These are phyloP conservation scores for Ziziphus jujuba DNA, from an alignment of 306 rosid genomes.

Conservation along the genomic window DNA sequence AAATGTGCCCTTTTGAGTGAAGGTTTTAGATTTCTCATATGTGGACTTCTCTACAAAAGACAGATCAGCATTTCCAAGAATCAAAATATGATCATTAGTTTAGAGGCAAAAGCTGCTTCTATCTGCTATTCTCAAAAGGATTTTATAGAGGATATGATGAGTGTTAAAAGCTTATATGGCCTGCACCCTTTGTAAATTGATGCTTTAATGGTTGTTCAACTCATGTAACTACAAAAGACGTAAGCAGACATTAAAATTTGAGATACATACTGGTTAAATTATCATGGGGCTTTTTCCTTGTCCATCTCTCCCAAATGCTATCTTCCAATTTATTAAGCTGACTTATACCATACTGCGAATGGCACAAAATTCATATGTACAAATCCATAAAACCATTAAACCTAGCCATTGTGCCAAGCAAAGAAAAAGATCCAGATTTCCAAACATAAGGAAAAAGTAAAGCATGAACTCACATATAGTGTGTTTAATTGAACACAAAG, in stretches of 20 bases:
- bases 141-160: neutral
- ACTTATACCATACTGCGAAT: slow-evolving; percentile 76
- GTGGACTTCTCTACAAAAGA: slow-evolving; percentile 59
- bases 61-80: slow-evolving; percentile 18
- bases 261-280: slow-evolving; percentile 54
- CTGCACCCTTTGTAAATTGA: no score
- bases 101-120: neutral
- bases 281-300: slow-evolving; percentile 59
- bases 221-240: neutral
- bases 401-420: neutral
- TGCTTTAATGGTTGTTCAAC: neutral
- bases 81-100: neutral
- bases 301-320: slow-evolving; percentile 93
- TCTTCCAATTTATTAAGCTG: slow-evolving; percentile 94
- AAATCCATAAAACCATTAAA: no score
- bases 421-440: slow-evolving; percentile 13
- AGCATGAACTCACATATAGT: slow-evolving; percentile 70
- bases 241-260: slow-evolving; percentile 1
- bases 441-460: slow-evolving; percentile 6
- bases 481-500: slow-evolving; percentile 95
- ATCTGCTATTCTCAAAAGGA: neutral
- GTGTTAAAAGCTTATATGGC: neutral
- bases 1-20: slow-evolving; percentile 60
- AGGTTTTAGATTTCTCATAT: slow-evolving; percentile 68
- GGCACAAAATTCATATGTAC: slow-evolving; percentile 19